These are phyloP conservation scores for Boletus coccyginus DNA, from an alignment of 768 basidiomycete species.

Conservation along the genomic window DNA sequence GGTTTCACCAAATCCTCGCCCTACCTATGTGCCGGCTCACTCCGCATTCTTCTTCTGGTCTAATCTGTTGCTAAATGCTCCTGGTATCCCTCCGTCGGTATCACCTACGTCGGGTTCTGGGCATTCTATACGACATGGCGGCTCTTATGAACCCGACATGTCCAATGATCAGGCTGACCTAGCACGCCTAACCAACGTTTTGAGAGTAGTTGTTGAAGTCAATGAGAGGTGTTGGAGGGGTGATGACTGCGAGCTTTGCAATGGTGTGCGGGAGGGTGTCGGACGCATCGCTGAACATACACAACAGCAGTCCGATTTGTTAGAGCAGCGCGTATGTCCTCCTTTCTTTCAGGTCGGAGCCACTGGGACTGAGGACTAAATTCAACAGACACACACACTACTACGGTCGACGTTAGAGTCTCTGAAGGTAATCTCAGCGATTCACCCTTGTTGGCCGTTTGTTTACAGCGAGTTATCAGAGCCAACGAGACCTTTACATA, in stretches of 20 bases:
- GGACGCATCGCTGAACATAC: conserved; percentile 63
- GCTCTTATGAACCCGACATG: conserved; percentile 23
- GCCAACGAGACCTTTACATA: conserved; percentile 82
- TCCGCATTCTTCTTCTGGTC: conserved; percentile 55
- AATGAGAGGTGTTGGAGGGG: conserved; percentile 83
- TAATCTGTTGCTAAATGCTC: conserved; percentile 31
- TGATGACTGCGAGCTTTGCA: conserved; percentile 76
- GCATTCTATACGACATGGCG: conserved; percentile 7
- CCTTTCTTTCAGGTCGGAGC: not conserved
- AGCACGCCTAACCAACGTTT: conserved; percentile 76
- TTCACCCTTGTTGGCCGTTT: conserved; percentile 1
- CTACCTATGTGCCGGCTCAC: conserved; percentile 67
- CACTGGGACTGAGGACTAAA: conserved; percentile 8
- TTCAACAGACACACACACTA: conserved; percentile 54
- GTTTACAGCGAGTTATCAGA: conserved; percentile 36
- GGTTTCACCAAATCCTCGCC: conserved; percentile 56
- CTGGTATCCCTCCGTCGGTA: conserved; percentile 27
- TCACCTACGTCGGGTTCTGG: conserved; percentile 14
- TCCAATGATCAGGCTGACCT: conserved; percentile 69
- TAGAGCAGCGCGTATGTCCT: conserved; percentile 65
- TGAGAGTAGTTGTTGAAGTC: conserved; percentile 74
- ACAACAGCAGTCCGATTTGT: conserved; percentile 67
- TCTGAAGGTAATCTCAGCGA: conserved; percentile 54
- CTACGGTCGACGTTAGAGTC: conserved; percentile 71
- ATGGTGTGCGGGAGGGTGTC: conserved; percentile 77